Evolutionary conservation across 2,329 filamentous ascomycete species (phyloP), one percentile per base, ranked within the genome.

Genomic region (Nemania sp.): DNA sequence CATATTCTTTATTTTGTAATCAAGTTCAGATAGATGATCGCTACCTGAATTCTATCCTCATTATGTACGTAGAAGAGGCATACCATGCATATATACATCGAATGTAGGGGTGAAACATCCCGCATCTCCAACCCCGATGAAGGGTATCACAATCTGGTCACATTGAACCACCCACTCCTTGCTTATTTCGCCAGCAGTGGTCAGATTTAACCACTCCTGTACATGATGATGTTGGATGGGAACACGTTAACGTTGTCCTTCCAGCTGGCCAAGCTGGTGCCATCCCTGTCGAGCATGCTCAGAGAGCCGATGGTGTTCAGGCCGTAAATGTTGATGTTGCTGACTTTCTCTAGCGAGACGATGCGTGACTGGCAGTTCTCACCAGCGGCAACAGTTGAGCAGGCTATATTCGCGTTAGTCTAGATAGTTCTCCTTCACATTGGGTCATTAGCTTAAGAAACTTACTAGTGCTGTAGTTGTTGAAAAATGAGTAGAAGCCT

Each of bases 401-500:
- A 78, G 30, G 52, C 63, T 68, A 31, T 17, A 19, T 17, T 46
- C 15, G 37, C 45, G 54, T 60, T 50, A 57, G 40, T 28, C 39
- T 6, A 34, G 40, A 15, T 42, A 3, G 6, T 33, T 45, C 41
- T 11, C 7, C 15, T 52, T 50, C 20, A 23, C n/a, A 17, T 19
- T 45, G 23, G 19, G 24, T 26, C 5, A 24, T 34, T 39, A 14
- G 22, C 22, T 30, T 26, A 17, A 28, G 3, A 11, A 42, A 60
- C 65, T 65, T 62, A 68, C 65, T 52, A 2, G 73, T 76, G 61
- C 79, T 76, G 65, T 85, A 83, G 65, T 82, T 77, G 66, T 82
- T 79, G 70, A 86, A 86, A 59, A 79, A 82, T 26, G 70, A 73
- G 71, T 88, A 88, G 24, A 86, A 66, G 0, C 84, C 85, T 0